phyloP scores from a whole-genome alignment of 139 green algal species.

The Tetraselmis striata region DNA sequence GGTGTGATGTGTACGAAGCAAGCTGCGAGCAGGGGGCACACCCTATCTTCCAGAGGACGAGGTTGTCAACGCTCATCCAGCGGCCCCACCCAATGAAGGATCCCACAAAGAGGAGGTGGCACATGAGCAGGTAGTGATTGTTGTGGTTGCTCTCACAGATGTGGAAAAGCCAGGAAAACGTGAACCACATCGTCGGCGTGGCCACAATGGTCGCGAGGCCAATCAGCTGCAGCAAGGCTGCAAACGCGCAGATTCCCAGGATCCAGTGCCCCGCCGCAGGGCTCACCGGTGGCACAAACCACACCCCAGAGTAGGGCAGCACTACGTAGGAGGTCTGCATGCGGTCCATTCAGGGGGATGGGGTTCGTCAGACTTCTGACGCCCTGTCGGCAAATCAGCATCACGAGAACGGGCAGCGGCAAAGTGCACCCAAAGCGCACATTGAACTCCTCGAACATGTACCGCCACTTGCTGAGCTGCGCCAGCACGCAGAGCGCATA shows the following conservation, averaged over 20 bases:
- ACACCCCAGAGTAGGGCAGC: background rate
- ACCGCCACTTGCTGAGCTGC: background rate
- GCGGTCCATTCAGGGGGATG: no score
- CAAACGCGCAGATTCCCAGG: background rate
- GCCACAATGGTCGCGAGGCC: background rate
- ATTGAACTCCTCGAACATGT: background rate
- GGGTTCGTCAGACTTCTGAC: no score
- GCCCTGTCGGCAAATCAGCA: no score
- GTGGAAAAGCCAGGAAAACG: background rate
- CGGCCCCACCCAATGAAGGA: background rate
- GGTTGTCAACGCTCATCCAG: background rate
- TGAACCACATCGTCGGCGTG: background rate
- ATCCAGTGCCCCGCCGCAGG: background rate
- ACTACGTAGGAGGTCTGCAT: background rate
- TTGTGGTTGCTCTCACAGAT: background rate
- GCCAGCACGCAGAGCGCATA: background rate
- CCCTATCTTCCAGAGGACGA: background rate
- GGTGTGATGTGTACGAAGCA: background rate
- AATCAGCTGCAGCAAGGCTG: background rate
- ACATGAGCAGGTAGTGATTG: background rate
- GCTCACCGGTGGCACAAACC: background rate
- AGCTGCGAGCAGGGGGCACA: background rate
- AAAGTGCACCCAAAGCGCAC: no score
- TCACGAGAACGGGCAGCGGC: no score
- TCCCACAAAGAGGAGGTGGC: background rate